Base-by-base conservation (phyloP, 2,329 filamentous ascomycete genomes). In the Metarhizium sp. region DNA sequence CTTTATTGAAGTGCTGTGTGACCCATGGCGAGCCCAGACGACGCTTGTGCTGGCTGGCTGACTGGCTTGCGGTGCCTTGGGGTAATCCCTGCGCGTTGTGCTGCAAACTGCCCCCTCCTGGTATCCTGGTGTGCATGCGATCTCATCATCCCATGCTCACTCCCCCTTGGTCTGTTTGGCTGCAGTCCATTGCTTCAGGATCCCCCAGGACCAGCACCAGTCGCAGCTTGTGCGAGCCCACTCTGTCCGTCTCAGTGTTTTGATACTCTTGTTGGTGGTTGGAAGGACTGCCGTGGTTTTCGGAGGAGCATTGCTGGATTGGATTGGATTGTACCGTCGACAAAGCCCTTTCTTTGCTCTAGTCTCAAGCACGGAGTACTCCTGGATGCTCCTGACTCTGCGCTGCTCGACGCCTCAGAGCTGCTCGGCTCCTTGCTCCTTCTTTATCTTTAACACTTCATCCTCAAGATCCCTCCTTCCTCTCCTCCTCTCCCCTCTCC, bases 101-200 rank as follows among this genome's bases (percentile, higher is more conserved):
- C 42, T 48, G 45, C 45, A 48, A 29, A 30, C 45, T 20, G 20
- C 45, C 25, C 25, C 45, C 45, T 25, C 43, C 32, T 46, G 43
- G 43, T 11, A 18, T 42, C 14, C n/a, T 46, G 43, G 38, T 38
- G 46, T 34, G 32, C 49, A 46, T 51, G 2, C 48, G 40, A 51
- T 38, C 57, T 54, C 51, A 51, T 55, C 50, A 25, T 53, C 45
- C 50, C 53, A 52, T 57, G 51, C 58, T 34, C 32, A 34, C 53
- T 34, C 53, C 53, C 40, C 32, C 42, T 47, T 50, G 30, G 18
- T 18, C 30, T 32, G 20, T 52, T 46, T 57, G 57, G 57, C 51
- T 49, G 55, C 58, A 57, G 57, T 57, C 59, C 55, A 59, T 42
- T 60, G 59, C 57, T 60, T 57, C 59, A 60, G 51, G 56, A 58